Percentiles rank a stretch among this genome's conserved stretches.
Conservation (phyloP, 2,329 filamentous ascomycete genomes). For the Exophiala sideris region DNA sequence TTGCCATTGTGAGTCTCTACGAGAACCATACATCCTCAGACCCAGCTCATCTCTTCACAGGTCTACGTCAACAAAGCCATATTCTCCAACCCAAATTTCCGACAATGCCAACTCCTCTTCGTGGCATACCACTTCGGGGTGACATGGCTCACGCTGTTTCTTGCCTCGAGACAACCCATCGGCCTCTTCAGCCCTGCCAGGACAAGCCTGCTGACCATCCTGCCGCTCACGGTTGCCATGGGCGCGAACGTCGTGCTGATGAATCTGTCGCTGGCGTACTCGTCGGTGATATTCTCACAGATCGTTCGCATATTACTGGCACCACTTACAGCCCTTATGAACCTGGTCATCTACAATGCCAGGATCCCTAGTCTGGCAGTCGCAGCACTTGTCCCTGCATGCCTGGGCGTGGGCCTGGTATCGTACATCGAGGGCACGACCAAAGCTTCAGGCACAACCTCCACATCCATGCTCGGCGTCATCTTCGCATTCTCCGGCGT, state of each 20-base stretch:
- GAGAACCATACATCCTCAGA: too few species aligned
- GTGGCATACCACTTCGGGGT: constrained; percentile 67
- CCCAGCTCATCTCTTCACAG: constrained; percentile 35
- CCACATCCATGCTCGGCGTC: constrained; percentile 37
- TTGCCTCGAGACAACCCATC: constrained; percentile 57
- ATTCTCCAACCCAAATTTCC: constrained; percentile 61
- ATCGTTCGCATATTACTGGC: constrained; percentile 65
- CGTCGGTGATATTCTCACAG: constrained; percentile 67
- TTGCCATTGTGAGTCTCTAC: constrained; percentile 54
- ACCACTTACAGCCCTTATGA: constrained; percentile 63
- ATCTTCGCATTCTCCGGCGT: constrained; percentile 63
- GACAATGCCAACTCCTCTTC: constrained; percentile 62
- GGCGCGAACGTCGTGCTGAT: constrained; percentile 66
- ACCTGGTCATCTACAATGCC: constrained; percentile 58
- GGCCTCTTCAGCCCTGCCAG: constrained; percentile 58
- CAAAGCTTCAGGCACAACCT: constrained; percentile 18
- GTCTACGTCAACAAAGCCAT: constrained; percentile 70
- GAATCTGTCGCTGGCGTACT: constrained; percentile 65
- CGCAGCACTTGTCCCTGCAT: constrained; percentile 57
- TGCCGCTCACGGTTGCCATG: constrained; percentile 66
- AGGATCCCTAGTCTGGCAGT: constrained; percentile 55
- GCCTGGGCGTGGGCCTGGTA: constrained; percentile 62
- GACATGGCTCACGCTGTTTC: constrained; percentile 62
- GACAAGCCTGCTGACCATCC: constrained; percentile 54
- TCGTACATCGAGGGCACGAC: constrained; percentile 64